These are phyloP conservation scores for Rhodomyrtus tomentosa DNA, from an alignment of 345 rosid genomes.

Conservation along the genomic window DNA sequence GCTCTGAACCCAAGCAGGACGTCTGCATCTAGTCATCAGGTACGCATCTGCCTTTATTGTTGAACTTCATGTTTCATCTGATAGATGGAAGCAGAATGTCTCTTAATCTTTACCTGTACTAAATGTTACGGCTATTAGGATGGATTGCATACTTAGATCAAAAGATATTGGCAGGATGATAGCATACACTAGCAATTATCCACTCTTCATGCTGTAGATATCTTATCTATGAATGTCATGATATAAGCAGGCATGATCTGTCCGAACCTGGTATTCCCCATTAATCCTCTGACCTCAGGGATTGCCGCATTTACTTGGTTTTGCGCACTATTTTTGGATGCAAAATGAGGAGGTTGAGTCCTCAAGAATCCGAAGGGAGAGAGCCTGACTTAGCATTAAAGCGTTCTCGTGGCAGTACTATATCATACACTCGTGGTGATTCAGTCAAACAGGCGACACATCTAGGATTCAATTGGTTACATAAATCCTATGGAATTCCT, in stretches of 20 bases:
- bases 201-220: neutral
- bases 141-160: neutral
- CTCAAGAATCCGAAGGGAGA: neutral
- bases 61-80: neutral
- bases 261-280: neutral
- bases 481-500: neutral
- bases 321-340: neutral
- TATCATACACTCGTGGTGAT: neutral
- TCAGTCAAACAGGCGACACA: neutral
- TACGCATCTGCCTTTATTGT: constrained; percentile 13
- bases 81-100: neutral
- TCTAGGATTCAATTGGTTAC: neutral
- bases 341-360: neutral
- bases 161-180: neutral
- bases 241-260: neutral
- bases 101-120: neutral
- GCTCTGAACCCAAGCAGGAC: constrained; percentile 66
- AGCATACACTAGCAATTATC: neutral
- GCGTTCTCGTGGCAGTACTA: neutral
- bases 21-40: constrained; percentile 32
- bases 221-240: neutral
- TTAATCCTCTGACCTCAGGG: neutral
- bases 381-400: neutral
- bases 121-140: neutral
- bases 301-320: neutral